Base-by-base conservation (phyloP, 768 basidiomycete genomes). In the Tylopilus rubrobrunneus region DNA sequence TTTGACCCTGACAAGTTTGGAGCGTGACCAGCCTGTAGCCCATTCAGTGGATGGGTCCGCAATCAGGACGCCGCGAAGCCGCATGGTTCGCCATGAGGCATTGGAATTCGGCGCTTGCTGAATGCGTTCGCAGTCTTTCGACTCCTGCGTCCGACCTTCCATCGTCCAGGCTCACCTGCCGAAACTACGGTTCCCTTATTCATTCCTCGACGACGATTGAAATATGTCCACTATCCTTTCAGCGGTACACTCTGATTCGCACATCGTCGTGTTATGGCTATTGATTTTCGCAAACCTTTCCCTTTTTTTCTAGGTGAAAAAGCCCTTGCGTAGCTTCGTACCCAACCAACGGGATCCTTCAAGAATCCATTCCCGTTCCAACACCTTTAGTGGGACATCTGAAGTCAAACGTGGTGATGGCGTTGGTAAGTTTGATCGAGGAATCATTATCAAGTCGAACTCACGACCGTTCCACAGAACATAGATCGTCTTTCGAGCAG, bases 81-180 rank as follows among this genome's bases (percentile, higher is more conserved):
- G 25, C 25, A 63, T 57, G 61, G 56, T 53, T 34, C 4, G 45
- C 59, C 66, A 68, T 56, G 65, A 66, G 63, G 66, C 65, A 49
- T 29, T 11, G 27, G 44, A 25, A 25, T 25, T 25, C 25, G 25
- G 25, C 48, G 39, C 45, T 37, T 31, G 39, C 41, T 48, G 48
- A 31, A 54, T 48, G 36, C 46, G 15, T 36, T 56, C 33, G 37
- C 21, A 36, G 27, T 52, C 50, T 23, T 54, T 49, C 36, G 51
- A 34, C 46, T 23, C 44, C n/a, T 44, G 31, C 34, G 11, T 52
- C 34, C 52, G 51, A 49, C 46, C 53, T 39, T 40, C 53, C 53
- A 49, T 33, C 52, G 28, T 47, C 44, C 53, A 36, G 45, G 41
- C 10, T 31, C 31, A 39, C 43, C 36, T 56, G 34, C 45, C 54